These are phyloP conservation scores for Croton laevigatus DNA, from an alignment of 441 rosid species.

Conservation along the genomic window DNA sequence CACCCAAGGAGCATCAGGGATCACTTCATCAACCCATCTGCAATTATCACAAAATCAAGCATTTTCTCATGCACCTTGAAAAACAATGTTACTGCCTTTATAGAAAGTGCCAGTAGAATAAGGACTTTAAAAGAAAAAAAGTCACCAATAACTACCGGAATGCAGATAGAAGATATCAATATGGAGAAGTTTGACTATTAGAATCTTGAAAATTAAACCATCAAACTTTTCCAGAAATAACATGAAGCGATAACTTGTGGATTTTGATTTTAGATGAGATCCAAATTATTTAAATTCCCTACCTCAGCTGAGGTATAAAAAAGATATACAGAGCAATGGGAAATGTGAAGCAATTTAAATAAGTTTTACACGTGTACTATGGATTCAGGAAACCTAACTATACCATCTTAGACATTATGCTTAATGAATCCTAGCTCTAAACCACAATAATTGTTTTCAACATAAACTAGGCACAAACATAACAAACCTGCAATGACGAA, in stretches of 20 bases:
- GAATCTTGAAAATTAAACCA: background rate
- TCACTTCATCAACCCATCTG: slow-evolving; percentile 95
- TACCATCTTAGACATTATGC: background rate
- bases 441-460: background rate
- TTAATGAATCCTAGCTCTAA: background rate
- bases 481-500: slow-evolving; percentile 82
- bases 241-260: background rate
- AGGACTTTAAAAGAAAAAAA: slow-evolving; percentile 6
- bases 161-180: background rate
- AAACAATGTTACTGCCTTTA: background rate
- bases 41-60: slow-evolving; percentile 9
- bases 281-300: background rate
- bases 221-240: background rate
- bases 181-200: background rate
- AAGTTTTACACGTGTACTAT: background rate
- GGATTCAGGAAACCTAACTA: background rate
- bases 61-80: background rate
- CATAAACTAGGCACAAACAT: background rate
- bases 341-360: background rate
- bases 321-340: background rate
- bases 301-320: no score
- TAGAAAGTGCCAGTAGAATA: background rate
- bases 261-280: background rate
- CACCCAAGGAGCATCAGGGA: slow-evolving; percentile 95
- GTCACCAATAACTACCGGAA: background rate